phyloP scores from a whole-genome alignment of 176 grass and related monocot genomes.

The maize (Zea mays) region DNA sequence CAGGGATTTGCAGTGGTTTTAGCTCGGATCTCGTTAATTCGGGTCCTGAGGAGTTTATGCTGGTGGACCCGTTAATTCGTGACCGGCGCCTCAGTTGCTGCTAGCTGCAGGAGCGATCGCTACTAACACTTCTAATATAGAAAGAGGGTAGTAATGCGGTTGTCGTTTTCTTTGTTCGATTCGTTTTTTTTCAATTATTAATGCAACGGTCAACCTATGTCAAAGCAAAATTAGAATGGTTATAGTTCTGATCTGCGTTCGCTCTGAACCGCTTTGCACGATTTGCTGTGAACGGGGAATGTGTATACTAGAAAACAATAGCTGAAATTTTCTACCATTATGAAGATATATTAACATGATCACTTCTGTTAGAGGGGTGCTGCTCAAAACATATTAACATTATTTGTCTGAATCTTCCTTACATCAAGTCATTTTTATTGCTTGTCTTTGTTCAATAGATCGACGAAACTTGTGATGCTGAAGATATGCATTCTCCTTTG shows the following conservation, averaged over 20 bases:
- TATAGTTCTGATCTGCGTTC: neutral
- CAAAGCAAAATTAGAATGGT: neutral
- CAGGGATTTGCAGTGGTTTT: neutral
- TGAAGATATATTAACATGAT: neutral
- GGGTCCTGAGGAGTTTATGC: too few species aligned
- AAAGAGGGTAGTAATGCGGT: neutral
- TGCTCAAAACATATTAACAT: neutral
- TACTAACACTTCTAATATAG: neutral
- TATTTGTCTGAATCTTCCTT: neutral
- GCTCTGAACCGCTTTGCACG: too few species aligned
- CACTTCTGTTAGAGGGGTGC: conserved; percentile 10
- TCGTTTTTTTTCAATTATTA: neutral
- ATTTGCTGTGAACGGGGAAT: neutral
- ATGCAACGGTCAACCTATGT: neutral
- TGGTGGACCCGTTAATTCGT: neutral
- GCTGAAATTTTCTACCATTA: neutral
- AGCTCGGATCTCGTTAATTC: neutral
- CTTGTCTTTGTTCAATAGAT: conserved; percentile 33
- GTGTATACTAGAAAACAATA: neutral
- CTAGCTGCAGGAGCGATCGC: neutral
- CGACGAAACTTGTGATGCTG: conserved; percentile 6
- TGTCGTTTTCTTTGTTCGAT: neutral
- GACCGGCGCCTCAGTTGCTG: neutral
- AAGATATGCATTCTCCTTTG: conserved; percentile 29
- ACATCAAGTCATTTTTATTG: conserved; percentile 3